Conservation (phyloP, 768 basidiomycete genomes). For the Rhizopogon vesiculosus region DNA sequence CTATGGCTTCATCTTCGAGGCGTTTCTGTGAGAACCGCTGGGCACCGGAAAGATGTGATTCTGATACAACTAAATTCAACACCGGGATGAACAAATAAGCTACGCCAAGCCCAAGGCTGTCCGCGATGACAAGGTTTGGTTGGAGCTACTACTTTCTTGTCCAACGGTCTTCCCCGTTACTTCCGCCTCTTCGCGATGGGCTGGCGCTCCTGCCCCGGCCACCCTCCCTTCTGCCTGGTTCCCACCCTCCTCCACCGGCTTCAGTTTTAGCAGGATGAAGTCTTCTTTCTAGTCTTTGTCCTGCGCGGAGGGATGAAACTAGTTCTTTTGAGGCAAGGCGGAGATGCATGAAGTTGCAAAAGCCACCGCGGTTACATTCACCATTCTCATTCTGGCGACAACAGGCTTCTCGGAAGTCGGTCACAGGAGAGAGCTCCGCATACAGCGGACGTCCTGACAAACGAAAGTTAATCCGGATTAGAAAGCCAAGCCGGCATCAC, state of each 20-base stretch:
- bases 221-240: constrained; percentile 65
- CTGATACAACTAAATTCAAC: not conserved
- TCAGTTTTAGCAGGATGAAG: constrained; percentile 62
- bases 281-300: constrained; percentile 80
- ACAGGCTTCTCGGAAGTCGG: constrained; percentile 98
- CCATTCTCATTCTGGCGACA: constrained; percentile 99
- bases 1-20: not conserved
- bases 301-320: constrained; percentile 70
- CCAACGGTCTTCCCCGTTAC: constrained; percentile 74
- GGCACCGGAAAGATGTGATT: not conserved
- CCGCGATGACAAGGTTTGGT: not conserved
- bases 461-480: constrained; percentile 6
- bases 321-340: constrained; percentile 83
- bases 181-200: constrained; percentile 55
- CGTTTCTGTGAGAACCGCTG: not conserved
- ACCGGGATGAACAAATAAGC: not conserved
- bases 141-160: constrained; percentile 44
- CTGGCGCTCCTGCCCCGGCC: constrained; percentile 73
- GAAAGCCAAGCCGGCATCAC: not conserved
- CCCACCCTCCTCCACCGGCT: constrained; percentile 78
- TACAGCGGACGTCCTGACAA: constrained; percentile 82
- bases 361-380: constrained; percentile 95
- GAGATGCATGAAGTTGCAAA: constrained; percentile 99
- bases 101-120: not conserved
- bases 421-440: constrained; percentile 97